Base-by-base conservation (phyloP, 306 rosid genomes). In the Geum urbanum region DNA sequence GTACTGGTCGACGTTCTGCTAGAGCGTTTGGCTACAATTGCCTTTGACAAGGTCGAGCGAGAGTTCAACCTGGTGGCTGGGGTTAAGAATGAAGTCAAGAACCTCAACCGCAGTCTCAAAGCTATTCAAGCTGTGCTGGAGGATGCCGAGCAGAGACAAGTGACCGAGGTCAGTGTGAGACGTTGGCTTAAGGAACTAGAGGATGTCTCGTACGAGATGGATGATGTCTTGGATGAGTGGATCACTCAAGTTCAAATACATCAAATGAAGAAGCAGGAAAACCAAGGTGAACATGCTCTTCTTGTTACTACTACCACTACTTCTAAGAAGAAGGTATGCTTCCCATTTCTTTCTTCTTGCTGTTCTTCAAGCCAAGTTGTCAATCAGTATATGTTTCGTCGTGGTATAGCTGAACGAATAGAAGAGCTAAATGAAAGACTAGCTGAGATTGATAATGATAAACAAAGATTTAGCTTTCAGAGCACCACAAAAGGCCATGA, bases 191-290 rank as follows among this genome's bases (percentile, higher is more conserved):
- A 12, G 0, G 18, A 39, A 1, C 53, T 69, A 13, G 20, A 11
- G 8, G 63, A 39, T 2, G 50, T 69, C 2, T 69, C 41, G 13
- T 53, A 9, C 27, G 45, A 52, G 5, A 22, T 69, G 12, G 49
- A 52, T 32, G n/a, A 32, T 6, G 19, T 54, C 24, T n/a, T 69
- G n/a, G 72, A 69, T 18, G 47, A 52, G 62, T 69, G 50, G 72
- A 48, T 22, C 45, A 48, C 50, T 9, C 5, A 3, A 18, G 9
- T 24, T 48, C 20, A 6, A 2, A 24, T 1, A 7, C 13, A 7
- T 48, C 24, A 59, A 15, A 10, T 59, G 6, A 5, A 59, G 45
- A 37, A 37, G 6, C 32, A 52, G 1, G 58, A 24, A n/a, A n/a
- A n/a, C n/a, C n/a, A 24, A 24, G 27, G 27, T n/a, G n/a, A n/a